Evolutionary conservation across 805 yeast genomes (phyloP).

Genomic region (Huiozyma naganishii): DNA sequence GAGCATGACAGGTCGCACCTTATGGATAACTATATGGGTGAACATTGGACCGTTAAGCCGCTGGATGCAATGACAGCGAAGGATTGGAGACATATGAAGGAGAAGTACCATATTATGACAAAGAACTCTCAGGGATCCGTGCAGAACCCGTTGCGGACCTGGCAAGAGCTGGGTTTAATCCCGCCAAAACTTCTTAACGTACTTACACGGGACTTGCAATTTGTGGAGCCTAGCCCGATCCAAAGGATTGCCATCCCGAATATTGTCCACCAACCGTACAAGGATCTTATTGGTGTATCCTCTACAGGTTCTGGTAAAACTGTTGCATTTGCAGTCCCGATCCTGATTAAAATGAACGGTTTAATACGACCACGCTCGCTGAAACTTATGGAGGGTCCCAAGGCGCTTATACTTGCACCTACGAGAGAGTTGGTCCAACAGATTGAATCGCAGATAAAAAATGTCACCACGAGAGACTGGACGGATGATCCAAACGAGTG

Average conservation of each 20-base stretch:
- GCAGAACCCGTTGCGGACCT: slow-evolving; percentile 52
- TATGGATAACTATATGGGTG: slow-evolving; percentile 16
- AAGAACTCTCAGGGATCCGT: slow-evolving; percentile 29
- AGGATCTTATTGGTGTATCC: slow-evolving; percentile 82
- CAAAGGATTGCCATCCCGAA: slow-evolving; percentile 80
- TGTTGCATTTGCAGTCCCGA: slow-evolving; percentile 67
- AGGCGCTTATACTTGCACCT: slow-evolving; percentile 73
- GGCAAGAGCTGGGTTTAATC: slow-evolving; percentile 52
- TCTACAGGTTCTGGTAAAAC: slow-evolving; percentile 97
- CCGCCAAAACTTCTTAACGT: slow-evolving; percentile 33
- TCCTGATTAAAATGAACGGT: slow-evolving; percentile 42
- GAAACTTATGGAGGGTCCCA: slow-evolving; percentile 49
- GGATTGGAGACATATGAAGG: slow-evolving; percentile 84
- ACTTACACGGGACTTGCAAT: slow-evolving; percentile 34
- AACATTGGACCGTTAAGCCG: slow-evolving; percentile 60
- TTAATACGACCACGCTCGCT: slow-evolving; percentile 38
- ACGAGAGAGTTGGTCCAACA: slow-evolving; percentile 91
- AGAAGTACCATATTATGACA: slow-evolving; percentile 58
- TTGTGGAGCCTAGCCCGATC: slow-evolving; percentile 72
- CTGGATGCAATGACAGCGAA: slow-evolving; percentile 57
- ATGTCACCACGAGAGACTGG: slow-evolving; percentile 33
- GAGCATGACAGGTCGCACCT: slow-evolving; percentile 1
- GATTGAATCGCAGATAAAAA: slow-evolving; percentile 55
- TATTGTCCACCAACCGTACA: slow-evolving; percentile 35
- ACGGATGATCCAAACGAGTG: slow-evolving; percentile 19